Base-by-base conservation (phyloP, 306 rosid genomes). In the Corylus heterophylla region DNA sequence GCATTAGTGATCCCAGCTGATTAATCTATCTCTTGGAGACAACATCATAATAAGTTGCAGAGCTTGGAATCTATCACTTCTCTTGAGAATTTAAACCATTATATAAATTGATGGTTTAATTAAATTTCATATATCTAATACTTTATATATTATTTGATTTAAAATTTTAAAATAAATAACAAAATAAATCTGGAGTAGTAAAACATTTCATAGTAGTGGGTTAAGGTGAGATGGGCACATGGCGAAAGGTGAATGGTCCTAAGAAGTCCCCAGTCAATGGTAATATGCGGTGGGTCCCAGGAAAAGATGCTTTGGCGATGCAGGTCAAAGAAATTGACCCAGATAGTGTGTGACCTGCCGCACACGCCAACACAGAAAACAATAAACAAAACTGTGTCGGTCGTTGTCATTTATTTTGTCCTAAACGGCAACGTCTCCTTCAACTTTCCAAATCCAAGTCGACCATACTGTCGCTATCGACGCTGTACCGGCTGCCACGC, bases 281-380 rank as follows among this genome's bases (percentile, higher is more conserved):
- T 50, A 66, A 76, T 10, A 25, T 0, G 4, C 20, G 29, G 48
- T 42, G 7, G 69, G 74, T 12, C 59, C 83, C 74, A 18, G 25
- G 3, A n/a, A 5, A 10, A 58, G 7, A 5, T 18, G 51, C 16
- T 8, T 5, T 4, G 45, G 45, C 6, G 45, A 42, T 42, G 14
- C 54, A 44, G 49, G 79, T 80, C 83, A 80, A 80, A 74, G 17
- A 80, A 80, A 74, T 73, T 79, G 83, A 79, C 83, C 56, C 25
- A 17, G 54, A 45, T n/a, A 4, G 3, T 44, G 11, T 16, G 29
- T 6, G 54, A 64, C 67, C 51, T 7, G 48, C 12, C 45, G 50
- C 68, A 80, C 67, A 55, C 79, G 61, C 75, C 69, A 35, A 29
- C 69, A 61, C 10, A 27, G 4, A 27, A 27, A 2, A 12, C 25